Conservation (phyloP, 176 grass and related monocot species). For the Raddia guianensis region DNA sequence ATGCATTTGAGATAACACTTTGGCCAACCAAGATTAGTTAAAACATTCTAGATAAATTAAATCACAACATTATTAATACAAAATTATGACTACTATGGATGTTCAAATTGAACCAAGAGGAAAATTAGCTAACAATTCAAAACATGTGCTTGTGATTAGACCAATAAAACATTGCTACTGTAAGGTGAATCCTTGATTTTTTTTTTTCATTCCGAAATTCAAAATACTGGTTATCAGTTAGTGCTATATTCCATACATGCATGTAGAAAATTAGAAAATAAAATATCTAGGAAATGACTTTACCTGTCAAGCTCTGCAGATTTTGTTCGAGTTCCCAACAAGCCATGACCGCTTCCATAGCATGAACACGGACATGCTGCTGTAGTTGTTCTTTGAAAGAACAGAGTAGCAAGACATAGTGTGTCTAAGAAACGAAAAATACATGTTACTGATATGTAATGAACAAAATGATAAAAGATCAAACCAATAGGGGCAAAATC, state of each 20-base stretch:
- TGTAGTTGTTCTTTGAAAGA: conserved; percentile 84
- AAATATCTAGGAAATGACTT: neutral
- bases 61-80: neutral
- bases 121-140: neutral
- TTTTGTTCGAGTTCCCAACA: conserved; percentile 82
- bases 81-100: neutral
- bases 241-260: no score
- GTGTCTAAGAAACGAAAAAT: conserved; percentile 50
- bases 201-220: no score
- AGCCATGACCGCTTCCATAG: conserved; percentile 81
- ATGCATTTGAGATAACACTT: neutral
- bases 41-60: neutral
- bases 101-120: neutral
- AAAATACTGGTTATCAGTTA: no score
- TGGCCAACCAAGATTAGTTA: neutral
- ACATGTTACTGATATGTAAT: conserved; percentile 13
- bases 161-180: neutral
- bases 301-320: conserved; percentile 73
- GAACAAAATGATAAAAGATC: neutral
- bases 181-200: neutral
- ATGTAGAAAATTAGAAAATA: neutral
- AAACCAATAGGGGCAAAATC: neutral
- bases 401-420: conserved; percentile 71
- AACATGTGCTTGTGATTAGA: neutral
- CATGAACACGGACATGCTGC: conserved; percentile 75